Percentiles rank a stretch among this genome's conserved stretches.
Conservation (phyloP, 1,284 basidiomycete genomes). For the Boletellus dicymbophilus region DNA sequence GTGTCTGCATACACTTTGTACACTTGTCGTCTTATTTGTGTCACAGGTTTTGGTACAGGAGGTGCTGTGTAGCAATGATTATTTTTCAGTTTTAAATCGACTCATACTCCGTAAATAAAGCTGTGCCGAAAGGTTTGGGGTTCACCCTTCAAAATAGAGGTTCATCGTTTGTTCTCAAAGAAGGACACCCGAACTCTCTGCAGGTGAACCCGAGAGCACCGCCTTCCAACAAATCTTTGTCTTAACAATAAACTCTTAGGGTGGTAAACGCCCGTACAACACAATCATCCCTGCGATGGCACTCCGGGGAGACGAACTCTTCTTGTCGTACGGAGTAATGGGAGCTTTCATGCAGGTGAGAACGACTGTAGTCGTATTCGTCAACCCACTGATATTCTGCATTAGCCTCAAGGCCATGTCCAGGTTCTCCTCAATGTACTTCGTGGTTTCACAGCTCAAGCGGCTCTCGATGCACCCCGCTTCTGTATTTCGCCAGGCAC, state of each 20-base stretch:
- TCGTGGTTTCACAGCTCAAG: conserved; percentile 82
- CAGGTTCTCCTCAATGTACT: conserved; percentile 94
- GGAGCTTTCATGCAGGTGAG: conserved; percentile 91
- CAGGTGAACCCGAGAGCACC: conserved; percentile 42
- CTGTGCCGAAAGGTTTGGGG: conserved; percentile 90
- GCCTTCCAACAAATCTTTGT: background rate
- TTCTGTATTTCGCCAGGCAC: conserved; percentile 91
- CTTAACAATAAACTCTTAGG: conserved; percentile 38
- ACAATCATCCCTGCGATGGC: conserved; percentile 96
- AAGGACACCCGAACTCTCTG: conserved; percentile 84
- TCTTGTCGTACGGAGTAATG: conserved; percentile 92
- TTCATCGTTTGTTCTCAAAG: conserved; percentile 76
- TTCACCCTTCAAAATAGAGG: conserved; percentile 97
- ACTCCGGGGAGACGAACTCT: conserved; percentile 79
- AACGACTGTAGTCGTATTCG: background rate
- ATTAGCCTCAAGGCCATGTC: conserved; percentile 85
- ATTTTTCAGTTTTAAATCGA: background rate
- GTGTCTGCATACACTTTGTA: conserved; percentile 16
- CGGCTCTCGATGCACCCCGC: conserved; percentile 90
- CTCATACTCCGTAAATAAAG: conserved; percentile 39
- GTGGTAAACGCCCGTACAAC: conserved; percentile 91
- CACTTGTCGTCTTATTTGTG: conserved; percentile 3
- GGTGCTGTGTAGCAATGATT: conserved; percentile 43
- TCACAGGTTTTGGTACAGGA: conserved; percentile 73
- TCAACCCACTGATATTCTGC: background rate